These are phyloP conservation scores for Globisporangium canariense DNA, from an alignment of 352 stramenopile genomes.

Conservation along the genomic window DNA sequence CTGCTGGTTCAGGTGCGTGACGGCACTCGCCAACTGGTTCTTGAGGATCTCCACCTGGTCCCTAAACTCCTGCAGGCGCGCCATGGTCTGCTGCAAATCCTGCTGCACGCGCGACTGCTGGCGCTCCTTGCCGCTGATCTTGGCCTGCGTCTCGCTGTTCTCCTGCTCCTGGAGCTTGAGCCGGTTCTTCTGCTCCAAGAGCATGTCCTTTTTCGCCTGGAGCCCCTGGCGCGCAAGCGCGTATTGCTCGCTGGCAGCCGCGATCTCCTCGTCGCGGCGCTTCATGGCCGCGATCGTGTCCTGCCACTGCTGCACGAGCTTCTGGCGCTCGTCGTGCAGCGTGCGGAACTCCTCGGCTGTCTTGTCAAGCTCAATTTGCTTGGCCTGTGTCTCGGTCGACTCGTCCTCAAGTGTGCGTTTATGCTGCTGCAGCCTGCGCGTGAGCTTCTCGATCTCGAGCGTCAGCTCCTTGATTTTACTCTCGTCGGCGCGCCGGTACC, in stretches of 20 bases:
- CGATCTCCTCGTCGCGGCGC: slow-evolving; percentile 91
- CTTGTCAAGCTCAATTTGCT: slow-evolving; percentile 96
- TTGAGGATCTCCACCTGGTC: slow-evolving; percentile 93
- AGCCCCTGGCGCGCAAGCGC: slow-evolving; percentile 52
- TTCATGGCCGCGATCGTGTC: slow-evolving; percentile 93
- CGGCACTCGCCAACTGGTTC: slow-evolving; percentile 85
- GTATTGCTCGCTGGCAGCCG: slow-evolving; percentile 88
- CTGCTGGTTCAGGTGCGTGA: slow-evolving; percentile 82
- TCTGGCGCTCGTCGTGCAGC: slow-evolving; percentile 91
- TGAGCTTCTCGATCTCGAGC: slow-evolving; percentile 93
- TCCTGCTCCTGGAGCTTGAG: slow-evolving; percentile 85
- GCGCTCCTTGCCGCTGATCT: slow-evolving; percentile 68
- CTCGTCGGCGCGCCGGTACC: slow-evolving; percentile 93
- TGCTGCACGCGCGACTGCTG: slow-evolving; percentile 66
- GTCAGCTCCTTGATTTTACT: slow-evolving; percentile 94
- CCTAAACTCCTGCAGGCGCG: slow-evolving; percentile 75
- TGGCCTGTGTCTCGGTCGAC: slow-evolving; percentile 91
- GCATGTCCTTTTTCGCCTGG: slow-evolving; percentile 60
- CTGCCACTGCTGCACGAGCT: slow-evolving; percentile 95
- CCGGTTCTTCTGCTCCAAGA: slow-evolving; percentile 72
- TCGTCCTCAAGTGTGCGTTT: slow-evolving; percentile 74
- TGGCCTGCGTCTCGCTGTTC: slow-evolving; percentile 76
- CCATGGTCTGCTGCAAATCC: slow-evolving; percentile 55
- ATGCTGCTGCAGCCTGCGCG: slow-evolving; percentile 77
- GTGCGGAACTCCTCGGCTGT: slow-evolving; percentile 92